A percentile compares a stretch with the other conserved stretches of the same genome.
Evolutionary conservation across 192 early-diverging fungal genomes (phyloP).

Genomic region (Coemansia sp.): DNA sequence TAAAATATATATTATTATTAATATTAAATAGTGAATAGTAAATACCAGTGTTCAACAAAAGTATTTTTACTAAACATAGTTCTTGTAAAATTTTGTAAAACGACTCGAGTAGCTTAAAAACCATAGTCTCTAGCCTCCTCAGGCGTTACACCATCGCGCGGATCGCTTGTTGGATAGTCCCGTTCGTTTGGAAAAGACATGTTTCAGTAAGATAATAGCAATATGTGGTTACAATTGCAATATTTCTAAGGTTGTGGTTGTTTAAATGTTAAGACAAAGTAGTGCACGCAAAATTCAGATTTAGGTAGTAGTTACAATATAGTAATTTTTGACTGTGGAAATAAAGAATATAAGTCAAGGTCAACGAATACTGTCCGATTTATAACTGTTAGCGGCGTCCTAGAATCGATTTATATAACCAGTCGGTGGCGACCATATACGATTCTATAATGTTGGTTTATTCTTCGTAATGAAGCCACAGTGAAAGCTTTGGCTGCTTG

Average conservation of each 20-base stretch:
- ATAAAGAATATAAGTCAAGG: no score
- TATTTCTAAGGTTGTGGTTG: not conserved
- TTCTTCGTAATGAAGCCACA: not conserved
- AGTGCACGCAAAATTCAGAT: not conserved
- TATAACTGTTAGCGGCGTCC: not conserved
- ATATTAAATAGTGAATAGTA: not conserved
- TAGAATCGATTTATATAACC: not conserved
- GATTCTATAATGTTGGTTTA: not conserved
- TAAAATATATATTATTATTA: not conserved
- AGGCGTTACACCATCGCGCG: constrained; percentile 26
- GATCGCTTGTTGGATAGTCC: constrained; percentile 37
- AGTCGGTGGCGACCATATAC: not conserved
- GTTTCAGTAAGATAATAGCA: not conserved
- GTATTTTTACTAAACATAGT: not conserved
- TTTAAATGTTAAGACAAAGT: not conserved
- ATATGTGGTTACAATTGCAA: not conserved
- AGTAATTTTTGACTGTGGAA: no score
- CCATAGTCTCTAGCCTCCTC: constrained; percentile 39
- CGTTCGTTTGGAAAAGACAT: constrained; percentile 4
- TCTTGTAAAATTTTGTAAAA: not conserved
- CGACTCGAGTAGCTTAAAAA: constrained; percentile 5
- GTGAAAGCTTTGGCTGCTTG: not conserved
- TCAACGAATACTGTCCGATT: not conserved
- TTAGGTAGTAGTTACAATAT: no score
- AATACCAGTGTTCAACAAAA: not conserved